Percentiles rank a stretch among this genome's conserved stretches.
Evolutionary conservation across 2,329 filamentous ascomycete genomes (phyloP).

Genomic region (Hirsutella rhossiliensis): DNA sequence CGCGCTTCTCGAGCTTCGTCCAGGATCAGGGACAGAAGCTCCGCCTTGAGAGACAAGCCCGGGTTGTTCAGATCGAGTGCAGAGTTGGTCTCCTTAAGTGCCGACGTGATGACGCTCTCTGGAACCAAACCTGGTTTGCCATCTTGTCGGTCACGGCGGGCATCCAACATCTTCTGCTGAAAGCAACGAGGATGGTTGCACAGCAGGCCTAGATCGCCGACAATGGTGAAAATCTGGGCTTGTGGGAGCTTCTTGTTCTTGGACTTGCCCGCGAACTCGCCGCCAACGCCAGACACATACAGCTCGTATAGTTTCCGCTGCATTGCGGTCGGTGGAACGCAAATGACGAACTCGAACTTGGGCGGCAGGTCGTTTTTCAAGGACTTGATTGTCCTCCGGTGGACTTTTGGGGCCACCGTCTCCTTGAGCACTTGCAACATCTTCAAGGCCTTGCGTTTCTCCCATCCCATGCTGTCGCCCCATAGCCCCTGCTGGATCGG

Average conservation of each 20-base stretch:
- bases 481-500: conserved; percentile 66
- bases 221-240: conserved; percentile 20
- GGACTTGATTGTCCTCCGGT: conserved; percentile 56
- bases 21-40: conserved; percentile 57
- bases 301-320: conserved; percentile 52
- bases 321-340: conserved; percentile 52
- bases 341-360: conserved; percentile 76
- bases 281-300: conserved; percentile 22
- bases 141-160: conserved; percentile 3
- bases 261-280: neutral
- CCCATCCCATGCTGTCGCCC: conserved; percentile 41
- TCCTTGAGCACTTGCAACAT: conserved; percentile 59
- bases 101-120: conserved; percentile 13
- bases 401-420: conserved; percentile 65
- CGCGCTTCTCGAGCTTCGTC: conserved; percentile 44
- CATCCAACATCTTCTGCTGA: conserved; percentile 16
- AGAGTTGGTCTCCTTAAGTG: conserved; percentile 21
- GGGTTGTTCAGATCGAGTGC: conserved; percentile 30
- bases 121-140: conserved; percentile 10
- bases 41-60: conserved; percentile 54
- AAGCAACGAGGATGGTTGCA: conserved; percentile 42
- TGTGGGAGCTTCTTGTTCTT: conserved; percentile 1
- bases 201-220: conserved; percentile 31
- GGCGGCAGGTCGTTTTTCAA: conserved; percentile 53
- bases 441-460: conserved; percentile 50